Conservation (phyloP, 2,329 filamentous ascomycete genomes). For the Xylaria sp. region DNA sequence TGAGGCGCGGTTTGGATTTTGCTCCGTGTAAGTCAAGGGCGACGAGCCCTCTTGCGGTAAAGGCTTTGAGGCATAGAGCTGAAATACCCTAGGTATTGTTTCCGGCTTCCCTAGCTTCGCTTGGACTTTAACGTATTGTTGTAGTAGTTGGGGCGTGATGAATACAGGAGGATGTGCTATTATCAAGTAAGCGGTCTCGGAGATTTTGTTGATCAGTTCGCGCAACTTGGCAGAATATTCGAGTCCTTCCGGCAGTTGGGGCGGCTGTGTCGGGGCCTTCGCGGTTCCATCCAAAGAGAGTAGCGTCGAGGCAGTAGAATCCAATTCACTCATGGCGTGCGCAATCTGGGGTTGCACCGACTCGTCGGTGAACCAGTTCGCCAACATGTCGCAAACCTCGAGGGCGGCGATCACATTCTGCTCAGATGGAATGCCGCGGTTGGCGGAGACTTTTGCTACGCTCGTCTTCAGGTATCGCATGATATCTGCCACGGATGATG, state of each 20-base stretch:
- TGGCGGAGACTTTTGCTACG: slow-evolving; percentile 12
- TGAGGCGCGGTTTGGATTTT: slow-evolving; percentile 70
- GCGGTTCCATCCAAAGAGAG: slow-evolving; percentile 42
- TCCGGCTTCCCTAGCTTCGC: slow-evolving; percentile 73
- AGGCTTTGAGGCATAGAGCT: slow-evolving; percentile 84
- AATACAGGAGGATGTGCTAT: slow-evolving; percentile 77
- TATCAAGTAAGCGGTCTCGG: slow-evolving; percentile 69
- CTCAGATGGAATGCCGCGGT: slow-evolving; percentile 37
- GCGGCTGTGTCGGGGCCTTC: background rate
- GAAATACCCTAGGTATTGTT: slow-evolving; percentile 78
- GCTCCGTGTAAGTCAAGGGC: slow-evolving; percentile 63
- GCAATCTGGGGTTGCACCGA: slow-evolving; percentile 39
- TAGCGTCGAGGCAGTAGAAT: slow-evolving; percentile 43
- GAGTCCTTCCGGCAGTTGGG: slow-evolving; percentile 26
- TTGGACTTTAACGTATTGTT: slow-evolving; percentile 78
- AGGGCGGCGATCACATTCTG: slow-evolving; percentile 39
- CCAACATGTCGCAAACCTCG: slow-evolving; percentile 38
- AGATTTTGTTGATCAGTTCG: slow-evolving; percentile 58
- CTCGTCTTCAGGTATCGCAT: slow-evolving; percentile 36
- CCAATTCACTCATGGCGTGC: slow-evolving; percentile 43
- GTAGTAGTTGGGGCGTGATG: slow-evolving; percentile 75
- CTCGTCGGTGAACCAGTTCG: slow-evolving; percentile 41
- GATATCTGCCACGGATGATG: slow-evolving; percentile 37
- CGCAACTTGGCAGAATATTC: slow-evolving; percentile 42
- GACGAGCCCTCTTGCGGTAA: slow-evolving; percentile 66